phyloP scores from a whole-genome alignment of 2,329 filamentous ascomycete genomes.

The Daldinia sp. region DNA sequence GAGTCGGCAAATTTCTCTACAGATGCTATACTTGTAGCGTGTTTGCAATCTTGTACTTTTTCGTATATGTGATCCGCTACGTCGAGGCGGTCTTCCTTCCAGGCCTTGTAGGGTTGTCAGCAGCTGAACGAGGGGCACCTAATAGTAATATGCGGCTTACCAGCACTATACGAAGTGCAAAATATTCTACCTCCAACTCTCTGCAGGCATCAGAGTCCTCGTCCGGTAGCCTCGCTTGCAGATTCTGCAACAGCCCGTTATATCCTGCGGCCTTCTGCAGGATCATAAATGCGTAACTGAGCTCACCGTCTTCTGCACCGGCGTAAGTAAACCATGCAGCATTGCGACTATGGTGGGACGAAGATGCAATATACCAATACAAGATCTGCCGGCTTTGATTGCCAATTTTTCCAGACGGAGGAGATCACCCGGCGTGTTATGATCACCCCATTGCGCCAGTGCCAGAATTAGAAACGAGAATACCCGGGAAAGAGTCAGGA shows the following conservation, averaged over 20 bases:
- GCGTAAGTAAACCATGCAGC: slow-evolving; percentile 31
- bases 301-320: slow-evolving; percentile 57
- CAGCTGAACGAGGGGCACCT: slow-evolving; percentile 25
- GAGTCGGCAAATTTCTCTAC: slow-evolving; percentile 72
- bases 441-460: slow-evolving; percentile 54
- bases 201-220: slow-evolving; percentile 46
- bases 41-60: slow-evolving; percentile 59
- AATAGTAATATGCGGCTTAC: slow-evolving; percentile 55
- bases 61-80: slow-evolving; percentile 80
- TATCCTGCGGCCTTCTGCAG: slow-evolving; percentile 72
- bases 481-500: slow-evolving; percentile 54
- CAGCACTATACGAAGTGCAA: slow-evolving; percentile 70
- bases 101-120: slow-evolving; percentile 62
- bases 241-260: slow-evolving; percentile 51
- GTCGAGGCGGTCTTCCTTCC: slow-evolving; percentile 75
- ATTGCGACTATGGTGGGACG: slow-evolving; percentile 26
- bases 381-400: slow-evolving; percentile 70
- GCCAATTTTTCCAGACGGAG: slow-evolving; percentile 68
- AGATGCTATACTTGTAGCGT: slow-evolving; percentile 55
- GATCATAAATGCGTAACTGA: slow-evolving; percentile 65
- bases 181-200: slow-evolving; percentile 67
- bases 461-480: slow-evolving; percentile 76
- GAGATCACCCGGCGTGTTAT: slow-evolving; percentile 48
- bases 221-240: slow-evolving; percentile 39
- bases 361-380: slow-evolving; percentile 61